Conservation (phyloP, 1,139 yeast genomes). For the Pichia sp. region DNA sequence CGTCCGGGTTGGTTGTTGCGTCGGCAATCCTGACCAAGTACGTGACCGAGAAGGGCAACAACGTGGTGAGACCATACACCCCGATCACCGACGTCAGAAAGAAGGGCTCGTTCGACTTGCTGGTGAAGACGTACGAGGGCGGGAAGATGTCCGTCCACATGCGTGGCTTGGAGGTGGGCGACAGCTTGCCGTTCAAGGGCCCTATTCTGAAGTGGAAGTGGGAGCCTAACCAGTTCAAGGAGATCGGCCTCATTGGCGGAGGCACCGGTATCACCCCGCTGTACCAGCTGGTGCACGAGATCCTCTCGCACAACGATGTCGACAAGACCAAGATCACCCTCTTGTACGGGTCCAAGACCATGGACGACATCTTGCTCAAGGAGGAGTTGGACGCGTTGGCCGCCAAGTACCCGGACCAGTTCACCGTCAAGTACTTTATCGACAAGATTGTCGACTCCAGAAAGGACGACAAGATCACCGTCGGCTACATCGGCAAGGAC, state of each 20-base stretch:
- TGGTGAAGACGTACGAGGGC: constrained; percentile 76
- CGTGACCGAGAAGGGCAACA: constrained; percentile 78
- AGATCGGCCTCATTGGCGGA: constrained; percentile 85
- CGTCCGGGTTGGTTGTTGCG: constrained; percentile 77
- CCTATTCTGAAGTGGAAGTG: constrained; percentile 92
- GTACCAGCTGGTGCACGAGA: constrained; percentile 74
- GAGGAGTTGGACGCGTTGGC: constrained; percentile 68
- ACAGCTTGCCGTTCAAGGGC: constrained; percentile 87
- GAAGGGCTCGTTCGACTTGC: constrained; percentile 72
- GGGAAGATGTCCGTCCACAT: constrained; percentile 86
- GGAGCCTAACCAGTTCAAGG: constrained; percentile 78
- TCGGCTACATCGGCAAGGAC: constrained; percentile 73
- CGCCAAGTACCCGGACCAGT: constrained; percentile 65
- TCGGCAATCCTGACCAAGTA: constrained; percentile 78
- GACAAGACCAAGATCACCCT: constrained; percentile 84
- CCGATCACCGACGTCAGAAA: constrained; percentile 71
- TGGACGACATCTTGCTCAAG: constrained; percentile 72
- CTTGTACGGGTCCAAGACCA: constrained; percentile 74
- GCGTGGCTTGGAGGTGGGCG: constrained; percentile 66
- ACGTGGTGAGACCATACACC: constrained; percentile 94
- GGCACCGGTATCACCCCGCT: constrained; percentile 96
- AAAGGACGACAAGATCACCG: constrained; percentile 22
- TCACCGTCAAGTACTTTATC: constrained; percentile 73
- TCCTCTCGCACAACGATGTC: constrained; percentile 57
- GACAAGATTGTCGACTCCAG: constrained; percentile 48